Conservation (phyloP, 306 rosid genomes). For the Boehmeria nivea region DNA sequence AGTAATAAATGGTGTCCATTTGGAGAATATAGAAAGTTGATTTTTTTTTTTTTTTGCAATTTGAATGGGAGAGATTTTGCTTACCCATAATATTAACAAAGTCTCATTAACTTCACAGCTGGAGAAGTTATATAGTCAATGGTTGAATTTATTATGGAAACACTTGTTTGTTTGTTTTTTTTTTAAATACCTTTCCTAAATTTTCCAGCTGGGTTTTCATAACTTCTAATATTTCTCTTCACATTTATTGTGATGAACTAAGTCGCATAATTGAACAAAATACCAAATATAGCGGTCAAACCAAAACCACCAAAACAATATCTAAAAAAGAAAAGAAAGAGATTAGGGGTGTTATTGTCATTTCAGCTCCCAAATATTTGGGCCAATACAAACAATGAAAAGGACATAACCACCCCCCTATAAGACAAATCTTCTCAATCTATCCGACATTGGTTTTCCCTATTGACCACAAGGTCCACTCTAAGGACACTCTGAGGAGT, state of each 20-base stretch:
- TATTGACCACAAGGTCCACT: constrained; percentile 26
- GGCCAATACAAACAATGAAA: constrained; percentile 19
- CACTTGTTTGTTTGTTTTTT: not conserved
- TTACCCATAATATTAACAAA: not conserved
- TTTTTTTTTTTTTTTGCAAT: too few relatives aligned
- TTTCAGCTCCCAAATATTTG: not conserved
- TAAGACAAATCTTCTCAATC: constrained; percentile 16
- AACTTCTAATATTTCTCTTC: not conserved
- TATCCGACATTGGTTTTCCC: constrained; percentile 32
- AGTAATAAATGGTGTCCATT: too few relatives aligned
- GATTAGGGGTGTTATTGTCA: not conserved
- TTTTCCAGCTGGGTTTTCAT: not conserved
- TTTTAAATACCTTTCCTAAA: not conserved
- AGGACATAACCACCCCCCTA: constrained; percentile 42
- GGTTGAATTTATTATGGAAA: not conserved
- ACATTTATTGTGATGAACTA: not conserved
- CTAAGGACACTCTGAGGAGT: constrained; percentile 4
- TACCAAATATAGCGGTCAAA: not conserved
- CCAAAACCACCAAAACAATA: not conserved
- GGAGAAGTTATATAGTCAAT: not conserved
- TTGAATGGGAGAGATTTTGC: not conserved
- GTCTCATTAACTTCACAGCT: not conserved
- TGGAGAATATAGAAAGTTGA: too few relatives aligned
- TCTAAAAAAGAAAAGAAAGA: not conserved
- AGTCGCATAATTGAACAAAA: not conserved